Base-by-base conservation (phyloP, 768 basidiomycete species). In the Pleurotus giganteus region DNA sequence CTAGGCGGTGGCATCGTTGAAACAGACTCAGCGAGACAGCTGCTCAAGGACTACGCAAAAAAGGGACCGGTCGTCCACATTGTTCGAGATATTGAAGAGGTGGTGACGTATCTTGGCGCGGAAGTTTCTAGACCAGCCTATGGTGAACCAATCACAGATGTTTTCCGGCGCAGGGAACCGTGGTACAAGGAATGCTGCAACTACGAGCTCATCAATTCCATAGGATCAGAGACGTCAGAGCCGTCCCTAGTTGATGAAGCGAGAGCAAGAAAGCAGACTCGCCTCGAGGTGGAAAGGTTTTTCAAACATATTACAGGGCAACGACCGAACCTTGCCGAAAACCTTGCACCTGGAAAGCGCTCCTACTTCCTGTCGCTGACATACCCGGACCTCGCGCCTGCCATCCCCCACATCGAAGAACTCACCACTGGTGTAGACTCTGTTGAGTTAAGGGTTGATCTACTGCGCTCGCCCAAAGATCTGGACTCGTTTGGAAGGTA, bases 1-100 rank as follows among this genome's bases (percentile, higher is more conserved):
- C 84, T 97, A 17, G 96, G 97, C 2, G 97, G 97, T 3, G 96
- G 96, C 0, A 85, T 98, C 55, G 92, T 98, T 27, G 96, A 99
- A 71, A 90, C 85, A 0, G 78, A 85, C 1, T 79, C 75, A 37
- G 89, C 92, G 11, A 77, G 95, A 27, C 75, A 88, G 15, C 63
- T 91, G 3, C 75, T 99, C 56, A 79, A 85, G 67, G 69, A 76
- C 15, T 94, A 91, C 66, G 77, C 76, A 27, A 71, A 69, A 28
- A 74, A 66, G 17, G 74, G 74, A 24, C 83, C 85, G 4, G 91
- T 99, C 9, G 88, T 98, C 3, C 86, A 95, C 68, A 80, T 98
- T 56, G 79, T 85, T 17, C 82, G 97, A 12, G 85, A 91, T 29
- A 70, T 93, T 28, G 82, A 85, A 56, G 91, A 94, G 61, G 83